A percentile compares a stretch with the other conserved stretches of the same genome.
phyloP scores from a whole-genome alignment of 148 eudicot species.

The Fagopyrum esculentum region DNA sequence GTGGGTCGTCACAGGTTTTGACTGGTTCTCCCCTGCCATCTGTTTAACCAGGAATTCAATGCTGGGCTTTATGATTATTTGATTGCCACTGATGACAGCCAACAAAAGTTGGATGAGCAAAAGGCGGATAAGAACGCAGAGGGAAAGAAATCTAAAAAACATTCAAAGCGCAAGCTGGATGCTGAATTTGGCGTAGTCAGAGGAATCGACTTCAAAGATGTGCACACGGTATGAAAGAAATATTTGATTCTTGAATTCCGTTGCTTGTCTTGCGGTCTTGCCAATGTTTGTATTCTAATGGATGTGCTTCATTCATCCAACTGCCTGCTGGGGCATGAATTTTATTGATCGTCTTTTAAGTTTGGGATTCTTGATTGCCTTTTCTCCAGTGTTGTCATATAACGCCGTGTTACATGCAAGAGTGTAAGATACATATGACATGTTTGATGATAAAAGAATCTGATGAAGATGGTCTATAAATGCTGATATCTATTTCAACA shows the following conservation, averaged over 20 bases:
- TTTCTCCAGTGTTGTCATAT: background rate
- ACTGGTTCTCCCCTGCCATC: constrained; percentile 5
- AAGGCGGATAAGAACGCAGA: constrained; percentile 33
- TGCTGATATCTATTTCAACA: background rate
- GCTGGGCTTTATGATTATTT: constrained; percentile 93
- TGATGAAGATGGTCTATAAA: background rate
- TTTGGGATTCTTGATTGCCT: background rate
- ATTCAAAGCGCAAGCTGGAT: constrained; percentile 55
- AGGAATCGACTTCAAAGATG: constrained; percentile 97
- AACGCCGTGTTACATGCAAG: background rate
- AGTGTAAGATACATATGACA: background rate
- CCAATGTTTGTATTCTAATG: background rate
- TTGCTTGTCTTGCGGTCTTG: background rate
- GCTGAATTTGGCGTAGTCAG: constrained; percentile 92
- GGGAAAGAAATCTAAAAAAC: constrained; percentile 46
- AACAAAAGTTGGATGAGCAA: constrained; percentile 44
- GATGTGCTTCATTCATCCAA: background rate
- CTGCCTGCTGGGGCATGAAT: background rate
- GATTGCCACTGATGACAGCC: constrained; percentile 75
- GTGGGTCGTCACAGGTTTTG: background rate
- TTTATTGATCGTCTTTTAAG: background rate
- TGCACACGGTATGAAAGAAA: constrained; percentile 54
- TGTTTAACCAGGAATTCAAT: constrained; percentile 60
- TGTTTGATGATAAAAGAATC: background rate
- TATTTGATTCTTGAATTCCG: background rate